A percentile compares a stretch with the other conserved stretches of the same genome.
phyloP scores from a whole-genome alignment of 164 flowering plant species.

The Brasenia schreberi region DNA sequence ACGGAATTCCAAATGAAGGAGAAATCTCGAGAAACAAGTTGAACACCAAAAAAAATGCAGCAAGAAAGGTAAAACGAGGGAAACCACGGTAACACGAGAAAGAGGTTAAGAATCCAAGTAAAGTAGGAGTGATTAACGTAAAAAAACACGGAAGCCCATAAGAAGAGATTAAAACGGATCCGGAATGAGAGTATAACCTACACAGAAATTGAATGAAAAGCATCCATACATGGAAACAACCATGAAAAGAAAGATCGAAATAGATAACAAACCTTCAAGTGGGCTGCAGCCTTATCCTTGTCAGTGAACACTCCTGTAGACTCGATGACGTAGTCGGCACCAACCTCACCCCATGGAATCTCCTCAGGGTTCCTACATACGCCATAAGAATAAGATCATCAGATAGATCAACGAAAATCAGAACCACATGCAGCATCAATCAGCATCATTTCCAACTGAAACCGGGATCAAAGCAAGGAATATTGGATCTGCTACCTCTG shows the following conservation, averaged over 20 bases:
- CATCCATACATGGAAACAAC: not conserved
- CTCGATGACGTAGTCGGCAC: constrained; percentile 29
- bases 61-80: too few species aligned
- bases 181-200: not conserved
- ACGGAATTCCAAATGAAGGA: too few species aligned
- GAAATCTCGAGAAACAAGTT: too few species aligned
- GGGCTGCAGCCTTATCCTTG: constrained; percentile 69
- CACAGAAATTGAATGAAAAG: not conserved
- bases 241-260: not conserved
- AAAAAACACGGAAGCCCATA: too few species aligned
- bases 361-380: constrained; percentile 32
- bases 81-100: too few species aligned
- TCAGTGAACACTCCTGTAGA: constrained; percentile 68
- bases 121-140: too few species aligned
- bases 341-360: constrained; percentile 48
- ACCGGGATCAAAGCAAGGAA: not conserved
- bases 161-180: too few species aligned
- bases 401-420: not conserved
- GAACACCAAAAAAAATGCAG: too few species aligned
- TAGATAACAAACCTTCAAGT: constrained; percentile 38
- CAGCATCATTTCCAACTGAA: not conserved
- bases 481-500: too few species aligned
- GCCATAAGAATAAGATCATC: not conserved
- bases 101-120: too few species aligned
- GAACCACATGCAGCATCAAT: not conserved